Percentiles rank a stretch among this genome's conserved stretches.
These are phyloP conservation scores for Globisporangium abappressorium DNA, from an alignment of 352 stramenopile genomes.

Conservation along the genomic window DNA sequence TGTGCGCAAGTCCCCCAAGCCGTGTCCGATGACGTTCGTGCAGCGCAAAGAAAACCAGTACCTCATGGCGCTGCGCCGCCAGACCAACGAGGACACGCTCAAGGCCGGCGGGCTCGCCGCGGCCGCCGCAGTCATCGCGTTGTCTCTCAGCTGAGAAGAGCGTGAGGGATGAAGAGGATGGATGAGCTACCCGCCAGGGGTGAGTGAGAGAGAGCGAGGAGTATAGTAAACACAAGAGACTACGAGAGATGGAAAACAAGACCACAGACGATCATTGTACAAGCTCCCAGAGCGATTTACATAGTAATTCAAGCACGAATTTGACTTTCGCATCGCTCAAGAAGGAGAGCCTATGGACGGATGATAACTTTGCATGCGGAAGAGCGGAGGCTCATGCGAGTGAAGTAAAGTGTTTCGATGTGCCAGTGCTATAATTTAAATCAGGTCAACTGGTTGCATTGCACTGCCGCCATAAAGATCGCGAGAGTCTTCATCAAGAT, in stretches of 20 bases:
- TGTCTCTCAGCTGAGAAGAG: constrained; percentile 4
- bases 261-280: not conserved
- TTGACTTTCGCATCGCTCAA: too few relatives aligned
- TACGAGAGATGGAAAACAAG: not conserved
- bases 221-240: not conserved
- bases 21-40: constrained; percentile 59
- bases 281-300: not conserved
- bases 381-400: not conserved
- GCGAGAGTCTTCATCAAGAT: too few relatives aligned
- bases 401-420: not conserved
- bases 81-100: constrained; percentile 22
- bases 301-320: too few relatives aligned
- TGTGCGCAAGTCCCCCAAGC: constrained; percentile 53
- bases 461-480: too few relatives aligned
- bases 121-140: constrained; percentile 21
- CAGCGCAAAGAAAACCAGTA: constrained; percentile 54
- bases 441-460: not conserved
- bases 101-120: constrained; percentile 23
- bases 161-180: not conserved
- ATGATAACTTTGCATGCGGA: too few relatives aligned
- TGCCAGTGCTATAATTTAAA: not conserved
- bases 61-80: constrained; percentile 27
- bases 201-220: not conserved
- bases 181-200: not conserved
- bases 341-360: too few relatives aligned